Conservation (phyloP, 2,329 filamentous ascomycete genomes). For the Pseudogymnoascus sp. region DNA sequence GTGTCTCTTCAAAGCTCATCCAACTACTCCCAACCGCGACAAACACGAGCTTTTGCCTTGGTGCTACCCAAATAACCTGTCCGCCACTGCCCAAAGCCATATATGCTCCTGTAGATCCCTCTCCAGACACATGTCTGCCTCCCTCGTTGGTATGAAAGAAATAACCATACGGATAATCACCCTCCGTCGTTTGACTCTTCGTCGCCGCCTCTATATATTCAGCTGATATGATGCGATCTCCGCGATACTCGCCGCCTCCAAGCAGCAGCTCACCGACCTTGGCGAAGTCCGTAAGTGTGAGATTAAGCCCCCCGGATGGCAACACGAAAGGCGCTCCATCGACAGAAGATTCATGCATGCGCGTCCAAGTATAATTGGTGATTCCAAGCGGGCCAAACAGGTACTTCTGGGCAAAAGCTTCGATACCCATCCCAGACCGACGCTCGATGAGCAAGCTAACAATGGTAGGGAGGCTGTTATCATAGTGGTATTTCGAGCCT, state of each 20-base stretch:
- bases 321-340: background rate
- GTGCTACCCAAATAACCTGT: conserved; percentile 3
- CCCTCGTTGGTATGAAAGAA: background rate
- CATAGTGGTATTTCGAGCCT: background rate
- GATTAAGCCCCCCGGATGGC: background rate
- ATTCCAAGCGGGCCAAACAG: background rate
- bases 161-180: conserved; percentile 2
- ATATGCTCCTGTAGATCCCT: background rate
- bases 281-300: background rate
- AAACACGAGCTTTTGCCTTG: background rate
- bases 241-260: background rate
- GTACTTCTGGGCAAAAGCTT: background rate
- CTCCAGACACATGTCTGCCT: background rate
- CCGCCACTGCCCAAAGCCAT: background rate
- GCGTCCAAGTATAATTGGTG: background rate
- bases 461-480: background rate
- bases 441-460: conserved; percentile 2
- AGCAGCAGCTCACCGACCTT: conserved; percentile 1
- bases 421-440: background rate
- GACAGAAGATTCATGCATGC: background rate
- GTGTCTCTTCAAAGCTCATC: background rate
- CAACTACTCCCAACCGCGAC: background rate
- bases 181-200: background rate
- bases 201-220: background rate
- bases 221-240: background rate